Evolutionary conservation across 2,329 filamentous ascomycete species (phyloP).

Genomic region (Aurifilum marmelostoma): DNA sequence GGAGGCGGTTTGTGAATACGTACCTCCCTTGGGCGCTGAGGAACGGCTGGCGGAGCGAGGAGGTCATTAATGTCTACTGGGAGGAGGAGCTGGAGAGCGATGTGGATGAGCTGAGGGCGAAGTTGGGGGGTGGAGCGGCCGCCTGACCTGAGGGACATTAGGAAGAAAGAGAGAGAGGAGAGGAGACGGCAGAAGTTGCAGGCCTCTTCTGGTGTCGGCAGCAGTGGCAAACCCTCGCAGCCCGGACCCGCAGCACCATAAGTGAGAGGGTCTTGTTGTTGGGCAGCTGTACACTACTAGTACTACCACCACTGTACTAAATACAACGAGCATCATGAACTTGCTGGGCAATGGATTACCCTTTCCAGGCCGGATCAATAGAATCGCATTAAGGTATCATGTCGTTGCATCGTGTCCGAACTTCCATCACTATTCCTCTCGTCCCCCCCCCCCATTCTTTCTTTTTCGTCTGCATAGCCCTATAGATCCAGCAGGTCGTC

Average conservation of each 20-base stretch:
- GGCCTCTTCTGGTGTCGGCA: slow-evolving; percentile 8
- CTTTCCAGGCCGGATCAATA: slow-evolving; percentile 4
- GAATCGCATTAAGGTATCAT: slow-evolving; percentile 28
- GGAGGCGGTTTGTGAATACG: slow-evolving; percentile 70
- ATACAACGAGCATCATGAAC: not conserved
- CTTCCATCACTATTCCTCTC: not conserved
- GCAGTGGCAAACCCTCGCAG: not conserved
- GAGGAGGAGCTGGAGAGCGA: slow-evolving; percentile 89
- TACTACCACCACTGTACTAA: slow-evolving; percentile 6
- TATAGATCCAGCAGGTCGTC: slow-evolving; percentile 71
- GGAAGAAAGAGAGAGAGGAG: slow-evolving; percentile 71
- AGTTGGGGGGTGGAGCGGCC: slow-evolving; percentile 87
- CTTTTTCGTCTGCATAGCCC: slow-evolving; percentile 17
- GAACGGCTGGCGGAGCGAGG: slow-evolving; percentile 76
- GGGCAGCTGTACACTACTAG: not conserved
- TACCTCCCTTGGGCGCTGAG: slow-evolving; percentile 90
- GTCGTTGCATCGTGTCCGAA: slow-evolving; percentile 20
- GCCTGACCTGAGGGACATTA: slow-evolving; percentile 79
- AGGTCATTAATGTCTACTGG: slow-evolving; percentile 97
- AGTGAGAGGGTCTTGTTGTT: not conserved
- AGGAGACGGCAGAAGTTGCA: slow-evolving; percentile 64
- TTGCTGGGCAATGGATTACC: not conserved
- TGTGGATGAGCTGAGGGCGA: slow-evolving; percentile 71
- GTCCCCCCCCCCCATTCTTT: not conserved
- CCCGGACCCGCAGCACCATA: not conserved